Evolutionary conservation across 23 red algal genomes (phyloP).

Genomic region (Agarophyton chilense): DNA sequence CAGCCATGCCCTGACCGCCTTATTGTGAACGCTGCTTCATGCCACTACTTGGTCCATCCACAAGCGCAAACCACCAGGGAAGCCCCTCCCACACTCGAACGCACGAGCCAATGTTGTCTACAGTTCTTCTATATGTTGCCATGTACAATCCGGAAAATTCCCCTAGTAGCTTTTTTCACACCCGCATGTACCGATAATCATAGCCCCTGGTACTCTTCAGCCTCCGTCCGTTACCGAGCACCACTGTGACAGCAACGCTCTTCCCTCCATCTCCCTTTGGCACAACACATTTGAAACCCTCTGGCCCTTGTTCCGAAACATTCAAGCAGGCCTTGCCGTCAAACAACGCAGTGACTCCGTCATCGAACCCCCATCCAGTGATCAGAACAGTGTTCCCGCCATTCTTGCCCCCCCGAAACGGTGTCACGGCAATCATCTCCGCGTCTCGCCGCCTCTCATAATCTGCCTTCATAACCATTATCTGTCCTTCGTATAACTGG

Average conservation of each 20-base stretch:
- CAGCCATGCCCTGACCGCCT: too few relatives aligned
- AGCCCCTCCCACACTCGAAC: too few relatives aligned
- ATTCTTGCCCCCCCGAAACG: constrained; percentile 39
- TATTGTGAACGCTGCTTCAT: too few relatives aligned
- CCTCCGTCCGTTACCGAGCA: neutral
- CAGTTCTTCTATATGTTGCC: too few relatives aligned
- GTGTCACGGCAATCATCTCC: constrained; percentile 54
- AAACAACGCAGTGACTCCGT: constrained; percentile 38
- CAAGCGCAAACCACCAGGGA: too few relatives aligned
- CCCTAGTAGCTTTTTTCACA: neutral
- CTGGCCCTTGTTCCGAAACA: constrained; percentile 8
- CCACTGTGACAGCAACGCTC: neutral
- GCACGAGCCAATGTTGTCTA: too few relatives aligned
- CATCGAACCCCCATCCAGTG: constrained; percentile 28
- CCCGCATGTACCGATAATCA: constrained; percentile 13
- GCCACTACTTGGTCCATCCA: too few relatives aligned
- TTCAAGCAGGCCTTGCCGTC: constrained; percentile 46
- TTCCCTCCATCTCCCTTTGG: constrained; percentile 11
- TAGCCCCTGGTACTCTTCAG: neutral
- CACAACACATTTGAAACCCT: constrained; percentile 16
- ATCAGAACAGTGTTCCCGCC: constrained; percentile 60
- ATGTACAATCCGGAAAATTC: neutral
- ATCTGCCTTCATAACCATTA: constrained; percentile 44
- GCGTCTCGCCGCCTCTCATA: constrained; percentile 19
- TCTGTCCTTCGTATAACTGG: constrained; percentile 45